Base-by-base conservation (phyloP, 495 filamentous ascomycete genomes). In the Jackrogersella minutella region DNA sequence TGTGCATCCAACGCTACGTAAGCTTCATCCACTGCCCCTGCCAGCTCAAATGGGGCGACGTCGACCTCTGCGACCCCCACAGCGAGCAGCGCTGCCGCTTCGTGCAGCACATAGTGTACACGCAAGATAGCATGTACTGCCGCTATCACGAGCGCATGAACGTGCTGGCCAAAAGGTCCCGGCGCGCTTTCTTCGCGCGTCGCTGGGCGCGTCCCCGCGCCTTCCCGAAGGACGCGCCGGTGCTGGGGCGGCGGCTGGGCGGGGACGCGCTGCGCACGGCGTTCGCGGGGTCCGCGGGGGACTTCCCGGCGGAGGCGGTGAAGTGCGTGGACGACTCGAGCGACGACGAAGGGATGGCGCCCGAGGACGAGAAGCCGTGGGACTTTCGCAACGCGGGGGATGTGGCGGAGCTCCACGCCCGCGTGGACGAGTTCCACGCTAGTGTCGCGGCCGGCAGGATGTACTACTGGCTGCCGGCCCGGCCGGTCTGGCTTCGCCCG, bases 201-300 rank as follows among this genome's bases (percentile, higher is more conserved):
- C 14, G 10, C n/a, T 13, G n/a, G n/a, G 24, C 44, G 11, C 26
- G 24, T 17, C 22, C 24, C 13, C 5, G 7, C n/a, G 9, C 44
- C 11, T n/a, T 17, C 14, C n/a, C 24, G 0, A 11, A 13, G 31
- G n/a, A n/a, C 17, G 10, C 16, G 1, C 55, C 55, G 3, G 17
- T 44, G 16, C 56, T 59, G 5, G 41, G 56, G 19, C 56, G 55
- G 16, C 14, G 33, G 9, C 21, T 54, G 33, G 50, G 50, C 17
- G 50, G 30, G 7, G 11, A 3, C 7, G 7, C 2, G 10, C 34
- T 39, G 7, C 13, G 26, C n/a, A 17, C 39, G 3, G 33, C 33
- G 11, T 10, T 10, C 33, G 33, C 33, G 33, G 8, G 5, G 33
- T 2, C 33, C 11, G 6, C 8, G 33, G 11, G 33, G n/a, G n/a